These are phyloP conservation scores for Aspergillus oerlinghausenensis DNA, from an alignment of 2,329 filamentous ascomycete genomes.

Conservation along the genomic window DNA sequence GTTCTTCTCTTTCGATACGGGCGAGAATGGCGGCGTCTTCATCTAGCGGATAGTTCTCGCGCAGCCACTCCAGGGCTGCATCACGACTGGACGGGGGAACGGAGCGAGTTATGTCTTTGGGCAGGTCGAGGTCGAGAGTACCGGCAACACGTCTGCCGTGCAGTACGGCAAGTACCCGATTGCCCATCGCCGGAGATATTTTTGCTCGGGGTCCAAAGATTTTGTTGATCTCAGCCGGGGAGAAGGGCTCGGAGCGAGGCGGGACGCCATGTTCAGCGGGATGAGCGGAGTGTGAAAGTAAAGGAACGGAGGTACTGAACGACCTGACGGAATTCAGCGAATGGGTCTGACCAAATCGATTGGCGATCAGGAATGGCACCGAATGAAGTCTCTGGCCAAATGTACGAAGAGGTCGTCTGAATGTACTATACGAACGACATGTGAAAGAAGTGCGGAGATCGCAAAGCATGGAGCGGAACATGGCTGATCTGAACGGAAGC, in stretches of 20 bases:
- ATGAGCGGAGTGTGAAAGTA: constrained; percentile 10
- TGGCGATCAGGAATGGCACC: neutral
- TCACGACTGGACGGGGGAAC: constrained; percentile 31
- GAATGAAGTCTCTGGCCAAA: neutral
- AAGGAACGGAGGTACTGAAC: constrained; percentile 19
- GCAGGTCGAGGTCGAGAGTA: constrained; percentile 43
- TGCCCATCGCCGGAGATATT: constrained; percentile 29
- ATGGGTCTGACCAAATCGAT: neutral
- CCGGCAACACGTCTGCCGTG: constrained; percentile 42
- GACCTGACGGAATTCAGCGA: constrained; percentile 2
- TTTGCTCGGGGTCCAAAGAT: constrained; percentile 31
- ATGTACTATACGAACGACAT: constrained; percentile 13
- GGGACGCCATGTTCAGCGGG: constrained; percentile 23
- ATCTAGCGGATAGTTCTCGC: constrained; percentile 40
- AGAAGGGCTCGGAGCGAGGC: constrained; percentile 27
- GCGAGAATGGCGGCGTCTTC: constrained; percentile 47
- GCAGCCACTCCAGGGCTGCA: constrained; percentile 39
- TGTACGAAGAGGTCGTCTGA: constrained; percentile 11
- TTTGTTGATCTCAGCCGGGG: constrained; percentile 27
- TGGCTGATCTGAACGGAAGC: constrained; percentile 14
- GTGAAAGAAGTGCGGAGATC: constrained; percentile 20
- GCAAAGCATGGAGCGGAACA: constrained; percentile 16
- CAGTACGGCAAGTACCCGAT: constrained; percentile 36
- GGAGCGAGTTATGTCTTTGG: constrained; percentile 33
- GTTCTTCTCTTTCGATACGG: constrained; percentile 39